Conservation (phyloP, 1,139 yeast species). For the Entelexis paramagnoliae region DNA sequence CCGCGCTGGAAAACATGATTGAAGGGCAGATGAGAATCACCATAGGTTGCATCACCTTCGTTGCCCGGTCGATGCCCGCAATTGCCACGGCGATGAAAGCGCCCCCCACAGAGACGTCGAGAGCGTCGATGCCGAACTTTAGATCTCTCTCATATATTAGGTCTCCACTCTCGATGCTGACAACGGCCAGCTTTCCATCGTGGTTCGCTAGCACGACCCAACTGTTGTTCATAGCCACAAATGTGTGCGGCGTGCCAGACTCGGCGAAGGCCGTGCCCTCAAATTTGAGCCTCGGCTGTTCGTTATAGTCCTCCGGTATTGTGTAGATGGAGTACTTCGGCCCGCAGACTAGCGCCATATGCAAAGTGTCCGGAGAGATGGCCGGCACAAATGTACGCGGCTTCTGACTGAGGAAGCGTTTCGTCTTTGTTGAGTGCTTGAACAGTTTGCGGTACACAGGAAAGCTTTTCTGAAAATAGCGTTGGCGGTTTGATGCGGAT, state of each 20-base stretch:
- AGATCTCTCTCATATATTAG: conserved; percentile 61
- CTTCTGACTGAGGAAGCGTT: conserved; percentile 40
- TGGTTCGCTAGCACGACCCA: conserved; percentile 26
- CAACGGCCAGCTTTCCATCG: conserved; percentile 12
- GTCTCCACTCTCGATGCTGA: conserved; percentile 39
- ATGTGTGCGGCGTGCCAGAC: conserved; percentile 19
- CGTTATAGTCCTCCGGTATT: conserved; percentile 37
- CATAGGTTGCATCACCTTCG: conserved; percentile 63
- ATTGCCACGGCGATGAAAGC: conserved; percentile 67
- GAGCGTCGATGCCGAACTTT: conserved; percentile 67
- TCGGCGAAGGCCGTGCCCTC: conserved; percentile 42
- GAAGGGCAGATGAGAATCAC: conserved; percentile 49
- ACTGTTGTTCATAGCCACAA: conserved; percentile 52
- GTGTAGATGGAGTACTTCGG: conserved; percentile 64
- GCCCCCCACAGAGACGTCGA: conserved; percentile 58
- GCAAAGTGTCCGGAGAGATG: conserved; percentile 52
- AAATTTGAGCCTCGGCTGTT: conserved; percentile 48
- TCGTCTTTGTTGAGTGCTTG: conserved; percentile 54
- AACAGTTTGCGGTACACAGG: conserved; percentile 67
- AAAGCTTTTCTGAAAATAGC: conserved; percentile 57
- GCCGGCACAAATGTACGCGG: conserved; percentile 49
- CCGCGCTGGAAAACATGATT: conserved; percentile 5
- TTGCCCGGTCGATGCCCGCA: conserved; percentile 56
- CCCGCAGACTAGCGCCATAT: conserved; percentile 55
- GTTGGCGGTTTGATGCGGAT: not conserved